Evolutionary conservation across 1,284 basidiomycete genomes (phyloP), one percentile per base, ranked within the genome.

Genomic region (Rhizoctonia solani): DNA sequence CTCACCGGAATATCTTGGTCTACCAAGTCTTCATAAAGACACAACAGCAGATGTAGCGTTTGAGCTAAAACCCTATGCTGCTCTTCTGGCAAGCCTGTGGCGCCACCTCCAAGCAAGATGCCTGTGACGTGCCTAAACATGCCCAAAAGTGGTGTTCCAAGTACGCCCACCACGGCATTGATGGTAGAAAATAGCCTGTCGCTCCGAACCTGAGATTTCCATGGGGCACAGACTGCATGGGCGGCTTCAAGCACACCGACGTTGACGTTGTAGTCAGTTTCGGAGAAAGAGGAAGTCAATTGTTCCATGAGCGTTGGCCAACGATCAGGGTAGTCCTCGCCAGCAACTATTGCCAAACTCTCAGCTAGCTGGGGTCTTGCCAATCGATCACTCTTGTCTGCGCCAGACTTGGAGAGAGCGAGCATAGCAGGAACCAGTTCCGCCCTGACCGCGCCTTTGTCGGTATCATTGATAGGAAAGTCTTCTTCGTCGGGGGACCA

Each of bases 151-250:
- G 94, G 91, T 6, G 81, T 76, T 76, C 90, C 88, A 79, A 98
- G 97, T 72, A 87, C 88, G 44, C 79, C 81, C 53, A 99, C 83
- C 61, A 98, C 96, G 69, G 91, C 84, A 79, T 97, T 98, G 82
- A 99, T 98, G 74, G 92, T 90, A 1, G 87, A 83, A 80, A 90
- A 99, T 55, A 99, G 87, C 46, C 83, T 77, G 78, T 99, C 89
- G 4, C 92, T 90, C 67, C 95, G 87, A 74, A 95, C 92, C 73
- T 91, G 90, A 3, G 93, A 87, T 63, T 96, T 86, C 96, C 96
- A 99, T 71, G 88, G 85, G 63, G 87, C 85, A 80, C 98, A 98
- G 74, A 99, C 98, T 44, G 93, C 95, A 77, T 98, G 96, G 0
- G 94, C 93, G 0, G 95, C 95, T 73, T 96, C 87, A 39, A 99